Percentiles rank a stretch among this genome's conserved stretches.
phyloP scores from a whole-genome alignment of 805 yeast genomes.

The Metschnikowia kunwiensis region DNA sequence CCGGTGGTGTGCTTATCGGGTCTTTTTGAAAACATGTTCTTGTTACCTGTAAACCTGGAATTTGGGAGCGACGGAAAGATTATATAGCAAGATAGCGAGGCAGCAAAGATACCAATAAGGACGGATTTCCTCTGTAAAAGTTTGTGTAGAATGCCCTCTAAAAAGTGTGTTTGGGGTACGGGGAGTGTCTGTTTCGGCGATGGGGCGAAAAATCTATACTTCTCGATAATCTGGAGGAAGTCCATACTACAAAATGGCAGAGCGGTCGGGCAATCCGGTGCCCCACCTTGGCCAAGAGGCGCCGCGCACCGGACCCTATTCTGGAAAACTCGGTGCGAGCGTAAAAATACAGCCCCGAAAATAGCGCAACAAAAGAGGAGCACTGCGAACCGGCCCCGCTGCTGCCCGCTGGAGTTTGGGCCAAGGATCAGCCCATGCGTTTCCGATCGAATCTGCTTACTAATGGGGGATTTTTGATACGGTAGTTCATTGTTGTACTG shows the following conservation, averaged over 20 bases:
- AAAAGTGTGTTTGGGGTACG: no score
- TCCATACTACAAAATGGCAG: constrained; percentile 6
- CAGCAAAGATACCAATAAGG: constrained; percentile 2
- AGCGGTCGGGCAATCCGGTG: constrained; percentile 2
- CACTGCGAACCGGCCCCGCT: no score
- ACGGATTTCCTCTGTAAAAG: constrained; percentile 1
- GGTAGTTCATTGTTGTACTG: no score
- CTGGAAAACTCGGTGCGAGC: constrained; percentile 1
- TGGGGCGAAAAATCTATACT: constrained; percentile 3
- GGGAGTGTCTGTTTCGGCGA: no score
- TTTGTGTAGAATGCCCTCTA: no score
- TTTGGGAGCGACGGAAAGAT: constrained; percentile 14
- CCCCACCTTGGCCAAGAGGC: constrained; percentile 8
- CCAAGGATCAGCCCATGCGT: no score
- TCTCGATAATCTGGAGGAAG: constrained; percentile 10
- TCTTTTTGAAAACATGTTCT: constrained; percentile 46
- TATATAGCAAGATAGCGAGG: constrained; percentile 12
- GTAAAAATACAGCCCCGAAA: background rate
- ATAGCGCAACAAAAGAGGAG: background rate
- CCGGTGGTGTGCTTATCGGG: constrained; percentile 81
- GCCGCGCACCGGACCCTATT: constrained; percentile 4
- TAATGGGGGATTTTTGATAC: no score
- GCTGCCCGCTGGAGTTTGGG: no score
- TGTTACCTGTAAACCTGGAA: background rate
- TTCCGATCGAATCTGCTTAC: no score